Base-by-base conservation (phyloP, 352 stramenopile species). In the Phytopythium ostracodes region DNA sequence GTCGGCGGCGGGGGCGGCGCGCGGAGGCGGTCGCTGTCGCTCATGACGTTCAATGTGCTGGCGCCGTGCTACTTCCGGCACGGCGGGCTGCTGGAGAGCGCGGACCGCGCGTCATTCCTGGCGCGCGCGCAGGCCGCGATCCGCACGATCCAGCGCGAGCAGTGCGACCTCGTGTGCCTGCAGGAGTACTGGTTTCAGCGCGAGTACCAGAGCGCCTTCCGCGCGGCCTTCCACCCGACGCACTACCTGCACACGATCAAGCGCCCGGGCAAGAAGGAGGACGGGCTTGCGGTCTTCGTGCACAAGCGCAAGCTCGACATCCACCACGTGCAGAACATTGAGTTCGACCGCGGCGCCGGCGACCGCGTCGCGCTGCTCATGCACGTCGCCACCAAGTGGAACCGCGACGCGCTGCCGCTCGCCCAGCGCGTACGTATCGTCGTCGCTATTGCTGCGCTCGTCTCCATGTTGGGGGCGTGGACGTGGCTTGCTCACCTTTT, bases 1-100 rank as follows among this genome's bases (percentile, higher is more conserved):
- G 25, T n/a, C 24, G 25, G 25, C 47, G 46, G 24, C 0, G n/a
- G 24, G 18, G 47, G 25, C 22, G n/a, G 47, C 22, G n/a, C 75
- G 62, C 67, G 67, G 31, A 68, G 68, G 25, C 64, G 68, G 63
- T 60, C 64, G 68, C 70, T 92, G 56, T 91, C 84, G 68, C 76
- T 95, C 63, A 88, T 95, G 82, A 92, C 84, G 59, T 95, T 95
- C 69, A 95, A 95, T 72, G 68, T 95, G 56, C 76, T 95, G 56
- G 86, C 86, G 38, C 86, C 86, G 56, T 95, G 86, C 75, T 95
- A 95, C 76, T 95, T 95, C 63, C 84, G 84, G 14, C 84, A 93
- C 67, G 86, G 84, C 47, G 86, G 86, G 2, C 72, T 75, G 2
- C 51, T 95, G 12, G 86, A 95, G 66, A 89, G 79, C 62, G 74